phyloP scores from a whole-genome alignment of 2,329 filamentous ascomycete genomes.

The Triangularia setosa region DNA sequence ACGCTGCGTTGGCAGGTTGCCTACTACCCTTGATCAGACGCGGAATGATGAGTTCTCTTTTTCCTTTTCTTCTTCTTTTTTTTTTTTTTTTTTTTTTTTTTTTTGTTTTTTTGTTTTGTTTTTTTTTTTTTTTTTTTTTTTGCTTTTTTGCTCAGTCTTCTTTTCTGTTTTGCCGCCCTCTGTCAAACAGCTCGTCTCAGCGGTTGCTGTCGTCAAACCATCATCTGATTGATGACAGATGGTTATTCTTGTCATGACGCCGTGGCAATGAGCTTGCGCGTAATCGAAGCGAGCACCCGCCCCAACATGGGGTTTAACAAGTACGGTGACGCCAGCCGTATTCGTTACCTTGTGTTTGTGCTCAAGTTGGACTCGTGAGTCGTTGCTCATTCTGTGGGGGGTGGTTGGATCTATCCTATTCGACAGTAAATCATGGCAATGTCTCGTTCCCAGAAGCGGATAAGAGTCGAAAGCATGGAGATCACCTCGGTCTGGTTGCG shows the following conservation, averaged over 20 bases:
- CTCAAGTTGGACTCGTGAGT: not conserved
- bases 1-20: not conserved
- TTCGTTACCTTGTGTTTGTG: not conserved
- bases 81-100: too few relatives aligned
- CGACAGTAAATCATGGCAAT: not conserved
- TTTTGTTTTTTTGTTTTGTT: too few relatives aligned
- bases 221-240: not conserved
- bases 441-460: too few relatives aligned
- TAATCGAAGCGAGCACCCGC: not conserved
- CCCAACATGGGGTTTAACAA: not conserved
- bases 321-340: not conserved
- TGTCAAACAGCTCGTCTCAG: not conserved
- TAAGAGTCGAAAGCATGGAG: not conserved
- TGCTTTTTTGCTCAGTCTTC: too few relatives aligned
- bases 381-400: not conserved
- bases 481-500: not conserved
- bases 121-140: too few relatives aligned
- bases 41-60: not conserved
- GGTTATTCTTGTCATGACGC: not conserved
- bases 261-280: not conserved
- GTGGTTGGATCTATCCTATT: not conserved
- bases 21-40: not conserved
- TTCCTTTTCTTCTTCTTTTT: not conserved
- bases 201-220: not conserved
- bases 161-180: not conserved